phyloP scores from a whole-genome alignment of 208 protist genomes.

The Acanthamoeba royreba region DNA sequence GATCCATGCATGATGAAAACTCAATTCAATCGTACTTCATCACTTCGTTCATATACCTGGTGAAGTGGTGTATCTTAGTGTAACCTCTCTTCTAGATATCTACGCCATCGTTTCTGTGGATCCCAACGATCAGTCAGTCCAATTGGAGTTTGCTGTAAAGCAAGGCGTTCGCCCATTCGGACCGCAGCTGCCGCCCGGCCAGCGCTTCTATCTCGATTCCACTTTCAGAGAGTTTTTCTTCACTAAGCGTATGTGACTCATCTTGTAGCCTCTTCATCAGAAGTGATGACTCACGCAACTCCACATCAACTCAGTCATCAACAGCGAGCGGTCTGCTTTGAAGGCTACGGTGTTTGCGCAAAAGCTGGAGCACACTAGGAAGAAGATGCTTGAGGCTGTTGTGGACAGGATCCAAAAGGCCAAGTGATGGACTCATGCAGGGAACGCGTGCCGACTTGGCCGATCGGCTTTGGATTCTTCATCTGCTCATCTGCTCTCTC shows the following conservation, averaged over 20 bases:
- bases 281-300: background rate
- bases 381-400: background rate
- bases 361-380: conserved; percentile 1
- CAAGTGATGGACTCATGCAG: background rate
- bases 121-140: background rate
- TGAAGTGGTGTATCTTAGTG: background rate
- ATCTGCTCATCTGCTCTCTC: too few relatives aligned
- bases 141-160: background rate
- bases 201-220: background rate
- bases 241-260: conserved; percentile 28
- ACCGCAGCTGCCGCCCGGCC: background rate
- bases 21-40: conserved; percentile 21
- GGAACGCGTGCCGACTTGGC: background rate
- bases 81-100: background rate
- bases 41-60: background rate
- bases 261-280: background rate
- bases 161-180: conserved; percentile 25
- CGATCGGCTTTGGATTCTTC: background rate
- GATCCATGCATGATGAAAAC: conserved; percentile 44
- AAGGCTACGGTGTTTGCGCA: conserved; percentile 4
- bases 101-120: background rate
- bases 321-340: background rate
- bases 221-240: conserved; percentile 32
- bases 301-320: background rate
- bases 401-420: background rate